phyloP scores from a whole-genome alignment of 371 early-diverging fungal species.

The Haplosporangium sp. region DNA sequence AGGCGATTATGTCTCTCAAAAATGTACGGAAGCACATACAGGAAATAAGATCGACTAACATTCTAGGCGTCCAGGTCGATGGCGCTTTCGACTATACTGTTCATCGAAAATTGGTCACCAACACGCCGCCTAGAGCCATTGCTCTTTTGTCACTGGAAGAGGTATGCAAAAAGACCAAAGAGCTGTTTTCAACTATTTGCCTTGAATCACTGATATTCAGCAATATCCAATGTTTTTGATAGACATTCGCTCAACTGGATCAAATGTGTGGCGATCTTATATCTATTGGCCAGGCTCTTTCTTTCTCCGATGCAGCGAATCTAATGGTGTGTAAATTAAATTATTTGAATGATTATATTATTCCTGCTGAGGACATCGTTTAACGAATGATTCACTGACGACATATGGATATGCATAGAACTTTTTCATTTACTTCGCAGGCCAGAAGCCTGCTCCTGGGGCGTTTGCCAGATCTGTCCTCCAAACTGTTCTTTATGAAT shows the following conservation, averaged over 20 bases:
- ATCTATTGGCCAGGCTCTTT: conserved; percentile 27
- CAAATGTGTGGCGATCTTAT: conserved; percentile 38
- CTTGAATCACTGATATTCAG: too few relatives aligned
- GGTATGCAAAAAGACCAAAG: conserved; percentile 30
- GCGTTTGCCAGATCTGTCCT: conserved; percentile 66
- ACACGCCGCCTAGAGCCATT: conserved; percentile 80
- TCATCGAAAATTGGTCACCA: conserved; percentile 74
- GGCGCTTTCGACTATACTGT: conserved; percentile 76
- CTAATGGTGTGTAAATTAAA: conserved; percentile 18
- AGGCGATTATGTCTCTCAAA: conserved; percentile 20
- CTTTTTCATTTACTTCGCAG: conserved; percentile 61
- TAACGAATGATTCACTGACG: not conserved
- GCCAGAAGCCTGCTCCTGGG: conserved; percentile 62
- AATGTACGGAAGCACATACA: conserved; percentile 17
- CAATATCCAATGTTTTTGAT: not conserved
- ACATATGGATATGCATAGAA: conserved; percentile 43
- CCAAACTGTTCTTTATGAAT: conserved; percentile 39
- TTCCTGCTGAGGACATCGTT: not conserved
- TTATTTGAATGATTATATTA: not conserved
- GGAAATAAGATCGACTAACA: conserved; percentile 16
- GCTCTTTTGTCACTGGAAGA: conserved; percentile 60
- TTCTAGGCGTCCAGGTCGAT: conserved; percentile 16
- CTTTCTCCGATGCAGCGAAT: conserved; percentile 26
- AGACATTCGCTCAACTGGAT: conserved; percentile 40
- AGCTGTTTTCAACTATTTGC: too few relatives aligned